Evolutionary conservation across 2,329 filamentous ascomycete genomes (phyloP).

Genomic region (Elsinoe necatrix): DNA sequence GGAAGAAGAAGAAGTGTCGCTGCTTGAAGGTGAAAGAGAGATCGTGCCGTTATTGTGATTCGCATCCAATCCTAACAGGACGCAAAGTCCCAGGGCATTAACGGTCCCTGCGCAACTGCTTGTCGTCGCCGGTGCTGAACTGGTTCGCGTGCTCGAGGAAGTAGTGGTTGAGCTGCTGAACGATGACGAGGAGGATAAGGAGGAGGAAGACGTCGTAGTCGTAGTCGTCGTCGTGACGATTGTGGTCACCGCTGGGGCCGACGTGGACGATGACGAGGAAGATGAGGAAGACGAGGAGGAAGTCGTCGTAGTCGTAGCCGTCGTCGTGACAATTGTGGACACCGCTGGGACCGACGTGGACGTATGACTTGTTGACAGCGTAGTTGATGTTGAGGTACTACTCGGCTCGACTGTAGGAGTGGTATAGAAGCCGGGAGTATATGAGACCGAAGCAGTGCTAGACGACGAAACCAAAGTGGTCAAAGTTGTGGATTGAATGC

Average conservation of each 20-base stretch:
- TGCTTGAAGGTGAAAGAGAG: neutral
- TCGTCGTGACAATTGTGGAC: neutral
- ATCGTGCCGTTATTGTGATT: neutral
- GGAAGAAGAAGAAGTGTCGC: neutral
- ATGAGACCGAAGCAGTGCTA: neutral
- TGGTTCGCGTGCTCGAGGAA: conserved; percentile 23
- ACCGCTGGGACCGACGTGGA: neutral
- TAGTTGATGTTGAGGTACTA: neutral
- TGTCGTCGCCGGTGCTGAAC: conserved; percentile 21
- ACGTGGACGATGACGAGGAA: neutral
- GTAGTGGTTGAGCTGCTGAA: neutral
- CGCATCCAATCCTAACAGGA: neutral
- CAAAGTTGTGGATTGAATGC: neutral
- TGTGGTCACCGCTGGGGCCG: no score
- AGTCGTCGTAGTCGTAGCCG: neutral
- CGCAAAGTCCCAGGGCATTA: neutral
- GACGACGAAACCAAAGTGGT: neutral
- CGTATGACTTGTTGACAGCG: neutral
- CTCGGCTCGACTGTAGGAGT: neutral
- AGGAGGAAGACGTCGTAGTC: neutral
- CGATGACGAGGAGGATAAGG: neutral
- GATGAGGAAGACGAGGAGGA: conserved; percentile 8
- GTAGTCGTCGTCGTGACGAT: no score
- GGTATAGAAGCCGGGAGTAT: neutral
- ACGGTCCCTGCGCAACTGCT: neutral